Percentiles rank a stretch among this genome's conserved stretches.
Evolutionary conservation across 1,139 yeast species (phyloP).

Genomic region (Yamadazyma siamensis): DNA sequence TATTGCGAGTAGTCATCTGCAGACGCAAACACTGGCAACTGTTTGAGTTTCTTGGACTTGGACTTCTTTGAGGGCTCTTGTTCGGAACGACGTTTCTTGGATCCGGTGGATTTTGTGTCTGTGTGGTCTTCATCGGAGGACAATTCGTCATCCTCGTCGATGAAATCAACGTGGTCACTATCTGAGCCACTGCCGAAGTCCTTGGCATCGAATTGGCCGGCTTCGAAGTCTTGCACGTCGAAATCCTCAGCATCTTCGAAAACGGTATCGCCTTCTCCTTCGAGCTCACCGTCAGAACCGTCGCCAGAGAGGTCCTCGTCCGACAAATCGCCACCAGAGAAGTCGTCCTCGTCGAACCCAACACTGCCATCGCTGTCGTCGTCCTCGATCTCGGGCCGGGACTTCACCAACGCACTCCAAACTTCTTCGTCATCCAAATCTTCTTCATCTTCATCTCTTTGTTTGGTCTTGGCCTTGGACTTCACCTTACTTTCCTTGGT

Average conservation of each 20-base stretch:
- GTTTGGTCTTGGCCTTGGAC: constrained; percentile 22
- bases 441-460: constrained; percentile 31
- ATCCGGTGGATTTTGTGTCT: not conserved
- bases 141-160: constrained; percentile 16
- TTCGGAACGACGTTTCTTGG: constrained; percentile 22
- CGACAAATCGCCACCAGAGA: constrained; percentile 23
- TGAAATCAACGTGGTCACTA: constrained; percentile 17
- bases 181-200: constrained; percentile 18
- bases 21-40: constrained; percentile 83
- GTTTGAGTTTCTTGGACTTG: constrained; percentile 54
- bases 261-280: constrained; percentile 23
- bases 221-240: constrained; percentile 14
- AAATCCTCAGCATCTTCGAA: constrained; percentile 24
- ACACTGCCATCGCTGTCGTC: constrained; percentile 46
- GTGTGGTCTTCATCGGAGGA: constrained; percentile 9
- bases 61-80: constrained; percentile 27
- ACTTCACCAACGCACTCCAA: constrained; percentile 85
- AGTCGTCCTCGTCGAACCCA: constrained; percentile 47
- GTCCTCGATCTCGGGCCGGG: constrained; percentile 75
- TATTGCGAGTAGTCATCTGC: constrained; percentile 85
- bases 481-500: constrained; percentile 51
- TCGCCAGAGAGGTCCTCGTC: constrained; percentile 16
- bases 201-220: constrained; percentile 29
- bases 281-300: constrained; percentile 21
- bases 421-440: constrained; percentile 76